Evolutionary conservation across 805 yeast genomes (phyloP).

Genomic region (Candida krabiensis): DNA sequence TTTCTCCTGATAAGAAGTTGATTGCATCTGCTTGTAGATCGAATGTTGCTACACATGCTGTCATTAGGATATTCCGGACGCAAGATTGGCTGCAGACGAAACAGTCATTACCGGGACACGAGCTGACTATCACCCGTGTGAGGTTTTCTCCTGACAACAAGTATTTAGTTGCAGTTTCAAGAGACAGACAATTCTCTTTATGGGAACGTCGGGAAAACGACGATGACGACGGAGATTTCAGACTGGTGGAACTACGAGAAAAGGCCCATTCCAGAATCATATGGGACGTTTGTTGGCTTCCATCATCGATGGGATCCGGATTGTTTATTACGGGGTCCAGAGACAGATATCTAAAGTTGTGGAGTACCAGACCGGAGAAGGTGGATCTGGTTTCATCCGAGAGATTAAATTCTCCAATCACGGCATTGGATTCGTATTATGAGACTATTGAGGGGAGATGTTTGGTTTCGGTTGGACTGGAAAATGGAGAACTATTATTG

Average conservation of each 20-base stretch:
- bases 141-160: constrained; percentile 69
- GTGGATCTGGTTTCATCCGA: constrained; percentile 38
- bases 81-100: constrained; percentile 59
- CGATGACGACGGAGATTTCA: constrained; percentile 25
- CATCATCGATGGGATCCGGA: constrained; percentile 37
- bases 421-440: constrained; percentile 58
- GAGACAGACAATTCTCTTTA: constrained; percentile 83
- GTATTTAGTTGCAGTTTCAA: constrained; percentile 72
- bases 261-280: constrained; percentile 90
- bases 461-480: constrained; percentile 65
- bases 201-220: constrained; percentile 71
- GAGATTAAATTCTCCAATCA: constrained; percentile 59
- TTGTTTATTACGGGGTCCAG: constrained; percentile 84
- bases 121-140: constrained; percentile 80
- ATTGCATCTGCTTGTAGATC: constrained; percentile 93
- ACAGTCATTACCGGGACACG: constrained; percentile 67
- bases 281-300: constrained; percentile 94
- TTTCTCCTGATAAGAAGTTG: constrained; percentile 57
- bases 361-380: constrained; percentile 41
- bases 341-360: constrained; percentile 73
- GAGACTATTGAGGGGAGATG: constrained; percentile 31
- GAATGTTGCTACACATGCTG: constrained; percentile 81
- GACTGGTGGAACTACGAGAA: constrained; percentile 35
- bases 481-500: constrained; percentile 58
- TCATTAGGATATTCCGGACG: constrained; percentile 70